Base-by-base conservation (phyloP, 2,329 filamentous ascomycete species). In the Teratosphaeria nubilosa region DNA sequence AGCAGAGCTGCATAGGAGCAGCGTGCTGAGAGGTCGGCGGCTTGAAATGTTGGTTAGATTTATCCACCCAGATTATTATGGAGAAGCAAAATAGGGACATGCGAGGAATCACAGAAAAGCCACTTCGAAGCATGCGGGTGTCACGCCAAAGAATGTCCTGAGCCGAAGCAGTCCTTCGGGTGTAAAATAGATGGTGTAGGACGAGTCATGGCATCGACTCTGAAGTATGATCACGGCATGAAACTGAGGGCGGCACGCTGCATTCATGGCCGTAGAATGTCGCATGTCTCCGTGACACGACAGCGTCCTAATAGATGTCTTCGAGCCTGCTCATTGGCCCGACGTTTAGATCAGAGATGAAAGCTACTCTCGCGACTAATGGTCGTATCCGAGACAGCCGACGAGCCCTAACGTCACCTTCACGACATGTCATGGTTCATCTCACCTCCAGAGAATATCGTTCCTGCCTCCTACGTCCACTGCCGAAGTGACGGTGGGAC, bases 1-100 rank as follows among this genome's bases (percentile, higher is more conserved):
- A 73, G 71, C 64, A 72, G 69, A 48, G 41, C 41, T 48, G 41
- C 41, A 22, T 48, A 48, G 41, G 22, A 48, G 41, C 3, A 11
- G 41, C 41, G 20, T 48, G 41, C 41, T 22, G 41, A 48, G 41
- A 20, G 41, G 16, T 48, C 41, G 41, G n/a, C 16, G 41, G 5
- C 41, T 48, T 48, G 16, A 48, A 22, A 20, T 3, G 16, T 48
- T 48, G 41, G 41, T 20, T 6, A 48, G 10, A 48, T 20, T 20
- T 20, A 48, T 48, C n/a, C 41, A 48, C 16, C n/a, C 41, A 48
- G 41, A 48, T 22, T 48, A 6, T n/a, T 48, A 6, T n/a, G 5
- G 41, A 48, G 41, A 48, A 20, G 41, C n/a, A 48, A 20, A 48
- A 48, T 48, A n/a, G 16, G 41, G 41, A 2, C 20, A 48, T 20